Base-by-base conservation (phyloP, 2,329 filamentous ascomycete species). In the Metarhizium brunneum region DNA sequence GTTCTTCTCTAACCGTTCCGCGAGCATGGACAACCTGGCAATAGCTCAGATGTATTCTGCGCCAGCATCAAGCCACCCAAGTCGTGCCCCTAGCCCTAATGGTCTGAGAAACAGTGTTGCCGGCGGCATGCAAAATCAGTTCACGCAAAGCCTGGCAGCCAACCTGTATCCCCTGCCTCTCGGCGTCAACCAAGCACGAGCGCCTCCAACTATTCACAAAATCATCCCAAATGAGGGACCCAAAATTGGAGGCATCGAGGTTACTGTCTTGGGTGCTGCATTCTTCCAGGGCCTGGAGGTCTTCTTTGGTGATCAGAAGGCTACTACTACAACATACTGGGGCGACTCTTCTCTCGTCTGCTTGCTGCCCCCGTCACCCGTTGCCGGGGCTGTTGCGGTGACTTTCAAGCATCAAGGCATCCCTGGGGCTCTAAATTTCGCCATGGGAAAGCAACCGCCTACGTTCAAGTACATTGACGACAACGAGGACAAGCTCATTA, bases 211-310 rank as follows among this genome's bases (percentile, higher is more conserved):
- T 18, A 92, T 95, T 25, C 86, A 90, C 67, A 92, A 92, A 68
- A 79, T 96, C 58, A 89, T 94, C 40, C 91, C 92, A 0, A 81
- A 80, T 35, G 88, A 95, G 68, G 91, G 91, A 0, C 88, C 91
- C 6, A 88, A 85, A 57, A 83, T 83, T 40, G 91, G 91, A 57
- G 91, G 91, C 47, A 91, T 90, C 53, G 91, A 96, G 68, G 90
- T 96, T 3, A 92, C 89, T 0, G 82, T 94, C 55, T 76, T 95
- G 8, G 91, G 92, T 18, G 88, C 85, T 60, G 84, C 86, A 14
- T 95, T 96, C 67, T 86, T 84, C 60, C 86, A 81, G 58, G 87
- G 70, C 1, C 79, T 95, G 59, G 88, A 92, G 59, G 88, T 96
- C 54, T 87, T 91, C 70, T 96, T 96, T 68, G 92, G 92, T 25